phyloP scores from a whole-genome alignment of 345 rosid species.

The Passiflora organensis region DNA sequence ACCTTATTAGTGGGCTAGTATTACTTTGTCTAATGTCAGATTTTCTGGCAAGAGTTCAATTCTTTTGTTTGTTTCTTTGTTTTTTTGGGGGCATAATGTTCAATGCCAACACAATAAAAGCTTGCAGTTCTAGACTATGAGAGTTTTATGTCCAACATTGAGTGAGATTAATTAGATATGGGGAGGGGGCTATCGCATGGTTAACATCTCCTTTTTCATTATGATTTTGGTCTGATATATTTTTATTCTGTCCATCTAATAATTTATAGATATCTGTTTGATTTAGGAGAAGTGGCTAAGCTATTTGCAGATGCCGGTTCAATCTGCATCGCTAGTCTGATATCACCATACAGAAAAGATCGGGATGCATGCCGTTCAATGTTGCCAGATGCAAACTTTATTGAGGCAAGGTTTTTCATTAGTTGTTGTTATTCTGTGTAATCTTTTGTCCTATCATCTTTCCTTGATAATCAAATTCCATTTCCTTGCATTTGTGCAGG shows the following conservation, averaged over 20 bases:
- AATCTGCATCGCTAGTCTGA: slow-evolving; percentile 86
- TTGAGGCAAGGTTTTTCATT: slow-evolving; percentile 52
- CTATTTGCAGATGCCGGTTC: slow-evolving; percentile 90
- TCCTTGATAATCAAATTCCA: slow-evolving; percentile 9
- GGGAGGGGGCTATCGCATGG: neutral
- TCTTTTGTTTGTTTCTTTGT: too few relatives aligned
- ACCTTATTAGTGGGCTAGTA: too few relatives aligned
- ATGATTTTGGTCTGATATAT: slow-evolving; percentile 1
- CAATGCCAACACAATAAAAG: too few relatives aligned
- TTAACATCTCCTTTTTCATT: too few relatives aligned
- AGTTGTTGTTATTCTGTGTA: slow-evolving; percentile 5
- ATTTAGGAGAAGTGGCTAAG: slow-evolving; percentile 81
- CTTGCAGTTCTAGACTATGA: too few relatives aligned
- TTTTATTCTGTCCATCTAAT: neutral
- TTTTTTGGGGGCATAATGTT: too few relatives aligned
- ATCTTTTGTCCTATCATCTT: neutral
- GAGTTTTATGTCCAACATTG: too few relatives aligned
- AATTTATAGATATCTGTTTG: neutral
- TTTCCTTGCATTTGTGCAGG: slow-evolving; percentile 34
- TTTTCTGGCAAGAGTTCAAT: too few relatives aligned
- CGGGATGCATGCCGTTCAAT: slow-evolving; percentile 80
- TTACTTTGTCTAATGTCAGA: too few relatives aligned
- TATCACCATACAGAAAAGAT: slow-evolving; percentile 85
- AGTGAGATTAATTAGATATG: too few relatives aligned
- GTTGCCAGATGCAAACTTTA: slow-evolving; percentile 55